Conservation (phyloP, 1,284 basidiomycete genomes). For the Anthracocystis panici-leucophaei region DNA sequence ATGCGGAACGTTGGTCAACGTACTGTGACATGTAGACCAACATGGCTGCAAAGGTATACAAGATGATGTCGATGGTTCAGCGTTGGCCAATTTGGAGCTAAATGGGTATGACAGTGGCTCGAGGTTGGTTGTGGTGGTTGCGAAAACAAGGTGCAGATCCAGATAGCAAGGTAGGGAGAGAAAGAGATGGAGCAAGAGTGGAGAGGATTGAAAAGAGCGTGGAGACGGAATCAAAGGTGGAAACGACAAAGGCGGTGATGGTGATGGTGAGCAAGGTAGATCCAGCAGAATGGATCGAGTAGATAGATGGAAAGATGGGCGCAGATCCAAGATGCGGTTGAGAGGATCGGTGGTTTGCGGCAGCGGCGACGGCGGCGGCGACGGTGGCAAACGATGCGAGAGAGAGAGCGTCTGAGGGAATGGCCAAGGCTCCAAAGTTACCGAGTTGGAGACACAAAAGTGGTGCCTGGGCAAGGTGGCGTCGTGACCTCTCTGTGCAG, state of each 20-base stretch:
- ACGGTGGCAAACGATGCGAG: slow-evolving; percentile 11
- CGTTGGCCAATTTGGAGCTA: neutral
- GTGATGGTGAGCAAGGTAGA: slow-evolving; percentile 9
- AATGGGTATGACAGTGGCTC: neutral
- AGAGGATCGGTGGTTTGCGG: neutral
- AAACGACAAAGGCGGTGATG: slow-evolving; percentile 3
- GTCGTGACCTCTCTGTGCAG: slow-evolving; percentile 9
- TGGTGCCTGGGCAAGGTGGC: slow-evolving; percentile 4
- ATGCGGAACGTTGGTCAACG: slow-evolving; percentile 31
- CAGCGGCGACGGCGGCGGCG: neutral
- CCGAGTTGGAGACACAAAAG: neutral
- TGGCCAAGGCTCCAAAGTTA: slow-evolving; percentile 14
- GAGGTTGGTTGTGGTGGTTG: neutral
- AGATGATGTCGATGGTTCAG: neutral
- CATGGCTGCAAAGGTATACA: slow-evolving; percentile 8
- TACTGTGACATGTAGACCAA: slow-evolving; percentile 43
- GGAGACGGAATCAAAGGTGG: slow-evolving; percentile 5
- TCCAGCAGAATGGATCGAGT: neutral
- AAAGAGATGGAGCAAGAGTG: slow-evolving; percentile 5
- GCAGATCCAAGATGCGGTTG: neutral
- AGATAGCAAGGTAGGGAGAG: neutral
- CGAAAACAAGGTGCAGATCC: neutral
- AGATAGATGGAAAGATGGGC: neutral
- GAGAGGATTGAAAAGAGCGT: slow-evolving; percentile 12
- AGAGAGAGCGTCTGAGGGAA: neutral